phyloP scores from a whole-genome alignment of 495 filamentous ascomycete species.

The Xylaria cubensis region DNA sequence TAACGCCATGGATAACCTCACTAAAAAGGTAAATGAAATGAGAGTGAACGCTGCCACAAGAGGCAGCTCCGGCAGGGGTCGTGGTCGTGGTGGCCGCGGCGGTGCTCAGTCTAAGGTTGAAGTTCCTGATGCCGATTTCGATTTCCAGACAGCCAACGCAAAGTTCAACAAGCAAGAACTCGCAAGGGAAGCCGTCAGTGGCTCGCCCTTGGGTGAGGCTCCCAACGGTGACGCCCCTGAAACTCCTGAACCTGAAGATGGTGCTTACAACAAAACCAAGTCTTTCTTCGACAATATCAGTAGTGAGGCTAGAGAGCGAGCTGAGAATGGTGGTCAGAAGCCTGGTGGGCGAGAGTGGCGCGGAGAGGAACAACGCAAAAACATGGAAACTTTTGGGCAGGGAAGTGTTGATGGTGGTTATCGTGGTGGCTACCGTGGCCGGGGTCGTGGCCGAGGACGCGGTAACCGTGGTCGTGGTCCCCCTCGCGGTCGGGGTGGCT shows the following conservation, averaged over 20 bases:
- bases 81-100: slow-evolving; percentile 64
- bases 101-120: slow-evolving; percentile 75
- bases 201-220: slow-evolving; percentile 69
- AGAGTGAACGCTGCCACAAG: slow-evolving; percentile 62
- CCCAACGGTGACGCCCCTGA: slow-evolving; percentile 45
- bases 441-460: slow-evolving; percentile 69
- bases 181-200: slow-evolving; percentile 88
- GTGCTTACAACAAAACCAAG: slow-evolving; percentile 79
- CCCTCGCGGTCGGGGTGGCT: slow-evolving; percentile 53
- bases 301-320: slow-evolving; percentile 88
- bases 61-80: slow-evolving; percentile 48
- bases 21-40: slow-evolving; percentile 88
- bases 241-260: slow-evolving; percentile 44
- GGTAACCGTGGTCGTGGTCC: slow-evolving; percentile 54
- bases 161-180: slow-evolving; percentile 99
- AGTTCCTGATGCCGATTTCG: slow-evolving; percentile 87
- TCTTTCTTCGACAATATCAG: slow-evolving; percentile 99
- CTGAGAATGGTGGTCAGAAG: slow-evolving; percentile 68
- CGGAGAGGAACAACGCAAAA: slow-evolving; percentile 90
- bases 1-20: slow-evolving; percentile 70
- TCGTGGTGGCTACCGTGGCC: slow-evolving; percentile 72
- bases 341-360: slow-evolving; percentile 89
- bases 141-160: slow-evolving; percentile 90
- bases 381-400: slow-evolving; percentile 98
- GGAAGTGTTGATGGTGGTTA: slow-evolving; percentile 90